A percentile compares a stretch with the other conserved stretches of the same genome.
phyloP scores from a whole-genome alignment of 768 basidiomycete species.

The Mycena kentingensis region DNA sequence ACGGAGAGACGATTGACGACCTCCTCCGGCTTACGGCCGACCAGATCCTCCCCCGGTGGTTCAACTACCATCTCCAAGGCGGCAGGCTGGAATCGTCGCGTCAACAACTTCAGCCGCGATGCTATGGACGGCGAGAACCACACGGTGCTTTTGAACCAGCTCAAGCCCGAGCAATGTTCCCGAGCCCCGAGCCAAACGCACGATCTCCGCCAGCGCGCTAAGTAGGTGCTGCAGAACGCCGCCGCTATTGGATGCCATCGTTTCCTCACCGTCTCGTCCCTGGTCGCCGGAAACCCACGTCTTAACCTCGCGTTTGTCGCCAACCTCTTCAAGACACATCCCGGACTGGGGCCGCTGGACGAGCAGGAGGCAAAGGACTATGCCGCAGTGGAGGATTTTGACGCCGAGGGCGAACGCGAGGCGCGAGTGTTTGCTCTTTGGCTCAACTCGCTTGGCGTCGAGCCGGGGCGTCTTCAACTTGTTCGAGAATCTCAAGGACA shows the following conservation, averaged over 20 bases:
- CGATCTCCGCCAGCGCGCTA: slow-evolving; percentile 83
- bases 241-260: slow-evolving; percentile 92
- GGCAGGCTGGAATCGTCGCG: slow-evolving; percentile 87
- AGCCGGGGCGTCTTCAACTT: slow-evolving; percentile 95
- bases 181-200: slow-evolving; percentile 85
- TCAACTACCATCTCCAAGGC: slow-evolving; percentile 98
- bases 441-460: slow-evolving; percentile 96
- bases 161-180: slow-evolving; percentile 92
- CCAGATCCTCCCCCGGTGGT: slow-evolving; percentile 97
- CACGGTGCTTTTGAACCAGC: slow-evolving; percentile 93
- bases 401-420: slow-evolving; percentile 98
- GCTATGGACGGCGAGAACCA: slow-evolving; percentile 97
- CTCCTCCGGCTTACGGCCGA: slow-evolving; percentile 92
- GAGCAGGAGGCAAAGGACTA: slow-evolving; percentile 92
- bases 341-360: slow-evolving; percentile 91
- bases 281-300: slow-evolving; percentile 93
- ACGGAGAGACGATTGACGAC: slow-evolving; percentile 96
- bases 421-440: slow-evolving; percentile 97
- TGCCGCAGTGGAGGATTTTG: slow-evolving; percentile 92
- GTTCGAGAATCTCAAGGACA: slow-evolving; percentile 95
- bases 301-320: slow-evolving; percentile 98
- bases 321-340: slow-evolving; percentile 97
- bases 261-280: slow-evolving; percentile 89
- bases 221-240: slow-evolving; percentile 93
- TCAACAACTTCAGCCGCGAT: slow-evolving; percentile 96